phyloP scores from a whole-genome alignment of 441 rosid species.

The Isatis lusitanica region DNA sequence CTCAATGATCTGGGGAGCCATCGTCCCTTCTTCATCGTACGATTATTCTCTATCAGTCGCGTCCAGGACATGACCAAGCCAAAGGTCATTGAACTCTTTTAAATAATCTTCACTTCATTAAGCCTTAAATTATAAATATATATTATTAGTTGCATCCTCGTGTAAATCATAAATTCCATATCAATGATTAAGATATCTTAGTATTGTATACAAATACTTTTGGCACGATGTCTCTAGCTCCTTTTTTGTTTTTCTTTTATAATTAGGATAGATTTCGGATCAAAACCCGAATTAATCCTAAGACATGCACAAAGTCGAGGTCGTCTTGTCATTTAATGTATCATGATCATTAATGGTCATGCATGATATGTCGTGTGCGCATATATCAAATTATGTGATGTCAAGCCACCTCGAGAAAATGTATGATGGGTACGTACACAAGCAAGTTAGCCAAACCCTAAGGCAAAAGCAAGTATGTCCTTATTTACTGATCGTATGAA shows the following conservation, averaged over 20 bases:
- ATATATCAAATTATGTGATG: not conserved
- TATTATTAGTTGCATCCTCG: slow-evolving; percentile 27
- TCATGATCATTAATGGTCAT: too few relatives aligned
- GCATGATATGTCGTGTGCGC: too few relatives aligned
- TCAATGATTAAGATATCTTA: slow-evolving; percentile 1
- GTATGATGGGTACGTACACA: not conserved
- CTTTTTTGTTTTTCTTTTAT: not conserved
- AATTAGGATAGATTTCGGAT: not conserved
- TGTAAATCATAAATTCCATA: slow-evolving; percentile 20
- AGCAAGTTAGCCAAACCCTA: not conserved
- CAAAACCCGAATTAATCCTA: not conserved
- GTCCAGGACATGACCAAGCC: slow-evolving; percentile 14
- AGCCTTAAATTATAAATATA: not conserved
- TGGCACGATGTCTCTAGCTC: not conserved
- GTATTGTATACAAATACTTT: not conserved
- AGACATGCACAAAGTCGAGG: not conserved
- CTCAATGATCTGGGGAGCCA: slow-evolving; percentile 26
- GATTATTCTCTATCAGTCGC: slow-evolving; percentile 19
- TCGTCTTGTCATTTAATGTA: not conserved
- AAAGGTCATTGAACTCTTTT: slow-evolving; percentile 9
- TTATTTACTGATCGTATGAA: not conserved
- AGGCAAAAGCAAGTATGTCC: not conserved
- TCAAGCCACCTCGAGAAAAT: not conserved
- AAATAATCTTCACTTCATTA: slow-evolving; percentile 6
- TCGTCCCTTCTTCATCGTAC: slow-evolving; percentile 5